Base-by-base conservation (phyloP, 2,329 filamentous ascomycete species). In the Immersiporthe knoxdaviesiana region DNA sequence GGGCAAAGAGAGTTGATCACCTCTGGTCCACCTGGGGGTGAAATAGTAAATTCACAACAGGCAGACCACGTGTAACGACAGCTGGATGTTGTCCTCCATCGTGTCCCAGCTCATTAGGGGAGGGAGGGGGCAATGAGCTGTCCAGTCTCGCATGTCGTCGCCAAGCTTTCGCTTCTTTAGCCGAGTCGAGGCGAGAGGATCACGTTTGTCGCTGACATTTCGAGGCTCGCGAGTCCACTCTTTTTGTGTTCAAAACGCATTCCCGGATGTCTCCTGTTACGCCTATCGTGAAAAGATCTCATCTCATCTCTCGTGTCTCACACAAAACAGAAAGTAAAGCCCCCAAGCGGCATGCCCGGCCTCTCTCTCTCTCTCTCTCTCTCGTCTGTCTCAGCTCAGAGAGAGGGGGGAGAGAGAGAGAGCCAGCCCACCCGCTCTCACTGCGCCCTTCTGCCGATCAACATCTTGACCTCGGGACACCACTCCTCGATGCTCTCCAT, bases 381-480 rank as follows among this genome's bases (percentile, higher is more conserved):
- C 44, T 47, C n/a, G 44, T n/a, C 44, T 56, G 12, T 18, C 52
- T 27, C 27, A 32, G 24, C 52, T 30, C 27, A n/a, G 27, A 27
- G 16, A 11, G 52, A 18, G 24, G 24, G 27, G 12, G 18, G 52
- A 18, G n/a, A 1, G 11, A 41, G 39, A n/a, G 39, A 41, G 41
- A 47, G 18, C 7, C 7, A 47, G 18, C 18, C 52, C 12, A 18
- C 27, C 27, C 11, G 24, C n/a, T 62, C 59, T 62, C 59, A 71
- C 14, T 44, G 30, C 27, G 67, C 70, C 61, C 70, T 71, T 63
- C 70, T 56, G 44, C 66, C 70, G 54, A 70, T 68, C 24, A 72
- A 54, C 70, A 72, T 70, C 63, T 66, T 68, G 32, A 72, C 68
- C 63, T 72, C 70, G 6, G 70, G 70, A 59, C 70, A 72, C 70